A percentile compares a stretch with the other conserved stretches of the same genome.
phyloP scores from a whole-genome alignment of 2,329 filamentous ascomycete species.

The Penicillium sp. region DNA sequence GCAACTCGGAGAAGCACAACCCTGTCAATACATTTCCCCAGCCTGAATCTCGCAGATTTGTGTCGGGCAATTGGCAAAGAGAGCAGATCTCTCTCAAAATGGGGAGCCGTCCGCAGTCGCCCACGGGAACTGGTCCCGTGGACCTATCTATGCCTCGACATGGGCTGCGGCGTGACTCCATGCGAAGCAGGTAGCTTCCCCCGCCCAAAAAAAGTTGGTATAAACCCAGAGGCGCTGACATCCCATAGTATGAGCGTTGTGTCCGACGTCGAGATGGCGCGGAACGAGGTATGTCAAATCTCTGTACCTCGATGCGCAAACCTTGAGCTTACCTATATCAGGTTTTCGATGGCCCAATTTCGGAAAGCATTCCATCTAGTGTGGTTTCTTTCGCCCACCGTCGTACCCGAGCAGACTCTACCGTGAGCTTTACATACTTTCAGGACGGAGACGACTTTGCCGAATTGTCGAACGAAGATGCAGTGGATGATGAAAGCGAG shows the following conservation, averaged over 20 bases:
- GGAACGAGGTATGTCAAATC: conserved; percentile 71
- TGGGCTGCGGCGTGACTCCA: conserved; percentile 37
- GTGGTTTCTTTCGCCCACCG: conserved; percentile 89
- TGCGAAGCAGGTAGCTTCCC: conserved; percentile 40
- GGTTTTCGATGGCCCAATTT: conserved; percentile 88
- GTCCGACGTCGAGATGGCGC: conserved; percentile 97
- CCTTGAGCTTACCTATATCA: conserved; percentile 25
- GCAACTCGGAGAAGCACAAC: not conserved
- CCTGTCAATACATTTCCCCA: not conserved
- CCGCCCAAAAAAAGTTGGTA: not conserved
- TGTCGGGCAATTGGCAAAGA: not conserved
- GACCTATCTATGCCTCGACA: conserved; percentile 24
- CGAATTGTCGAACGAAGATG: conserved; percentile 54
- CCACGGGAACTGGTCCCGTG: conserved; percentile 23
- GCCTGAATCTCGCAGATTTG: not conserved
- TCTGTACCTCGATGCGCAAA: not conserved
- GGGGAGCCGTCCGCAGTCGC: conserved; percentile 31
- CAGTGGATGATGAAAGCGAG: conserved; percentile 47
- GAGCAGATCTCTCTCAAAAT: conserved; percentile 22
- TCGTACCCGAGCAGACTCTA: conserved; percentile 77
- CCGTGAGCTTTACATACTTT: conserved; percentile 86
- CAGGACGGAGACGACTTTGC: conserved; percentile 66
- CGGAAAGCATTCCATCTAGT: conserved; percentile 93
- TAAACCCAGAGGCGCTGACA: conserved; percentile 16
- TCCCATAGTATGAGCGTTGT: conserved; percentile 68